These are phyloP conservation scores for Ambrosia artemisiifolia DNA, from an alignment of 129 eudicot species.

Conservation along the genomic window DNA sequence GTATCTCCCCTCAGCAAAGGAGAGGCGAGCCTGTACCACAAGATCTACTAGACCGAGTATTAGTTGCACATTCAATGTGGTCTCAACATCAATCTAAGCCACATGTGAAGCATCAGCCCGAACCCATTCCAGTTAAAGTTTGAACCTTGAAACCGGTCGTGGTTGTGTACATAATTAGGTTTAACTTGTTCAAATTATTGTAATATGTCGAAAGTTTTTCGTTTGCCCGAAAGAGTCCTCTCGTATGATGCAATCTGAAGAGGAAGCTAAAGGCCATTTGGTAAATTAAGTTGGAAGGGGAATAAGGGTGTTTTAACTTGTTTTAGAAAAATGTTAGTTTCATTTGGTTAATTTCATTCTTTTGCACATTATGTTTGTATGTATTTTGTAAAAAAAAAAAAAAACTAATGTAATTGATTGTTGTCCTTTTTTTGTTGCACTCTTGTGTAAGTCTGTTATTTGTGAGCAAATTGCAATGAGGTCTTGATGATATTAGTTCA, in stretches of 20 bases:
- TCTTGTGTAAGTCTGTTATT: neutral
- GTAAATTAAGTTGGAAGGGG: conserved; percentile 9
- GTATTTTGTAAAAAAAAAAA: conserved; percentile 14
- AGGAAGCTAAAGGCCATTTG: neutral
- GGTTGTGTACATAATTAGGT: conserved; percentile 40
- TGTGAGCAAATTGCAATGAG: neutral
- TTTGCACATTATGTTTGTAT: conserved; percentile 29
- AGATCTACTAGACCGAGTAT: conserved; percentile 75
- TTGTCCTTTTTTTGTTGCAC: neutral
- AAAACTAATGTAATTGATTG: conserved; percentile 9
- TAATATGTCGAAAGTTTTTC: conserved; percentile 31
- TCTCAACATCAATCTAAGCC: conserved; percentile 75
- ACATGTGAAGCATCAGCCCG: conserved; percentile 52
- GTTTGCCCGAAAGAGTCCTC: conserved; percentile 29
- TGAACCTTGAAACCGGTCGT: conserved; percentile 21
- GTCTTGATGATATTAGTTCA: too few relatives aligned
- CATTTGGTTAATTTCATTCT: conserved; percentile 25
- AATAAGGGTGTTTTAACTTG: conserved; percentile 30
- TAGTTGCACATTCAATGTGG: conserved; percentile 83
- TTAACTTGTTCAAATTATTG: conserved; percentile 30
- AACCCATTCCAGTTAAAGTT: conserved; percentile 35
- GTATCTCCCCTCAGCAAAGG: conserved; percentile 89
- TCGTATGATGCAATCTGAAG: neutral
- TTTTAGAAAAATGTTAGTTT: conserved; percentile 4
- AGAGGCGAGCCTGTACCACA: conserved; percentile 98